These are phyloP conservation scores for Fusarium floridanum DNA, from an alignment of 2,329 filamentous ascomycete species.

Conservation along the genomic window DNA sequence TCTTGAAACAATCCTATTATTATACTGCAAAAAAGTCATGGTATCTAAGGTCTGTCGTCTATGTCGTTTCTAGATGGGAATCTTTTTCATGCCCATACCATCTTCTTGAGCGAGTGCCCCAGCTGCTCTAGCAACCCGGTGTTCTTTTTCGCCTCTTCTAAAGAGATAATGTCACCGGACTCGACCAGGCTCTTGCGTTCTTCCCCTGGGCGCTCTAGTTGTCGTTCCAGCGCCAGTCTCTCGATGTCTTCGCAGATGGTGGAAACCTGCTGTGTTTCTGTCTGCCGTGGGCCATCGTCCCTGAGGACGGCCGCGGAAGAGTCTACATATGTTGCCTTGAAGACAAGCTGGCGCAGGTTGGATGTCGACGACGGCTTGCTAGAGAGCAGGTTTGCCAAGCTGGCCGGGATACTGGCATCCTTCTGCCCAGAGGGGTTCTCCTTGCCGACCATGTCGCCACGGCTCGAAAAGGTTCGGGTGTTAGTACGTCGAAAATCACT, in stretches of 20 bases:
- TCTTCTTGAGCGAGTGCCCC: constrained; percentile 90
- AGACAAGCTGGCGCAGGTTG: constrained; percentile 30
- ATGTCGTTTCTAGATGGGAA: constrained; percentile 25
- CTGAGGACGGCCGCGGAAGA: constrained; percentile 68
- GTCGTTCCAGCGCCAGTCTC: constrained; percentile 68
- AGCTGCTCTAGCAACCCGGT: constrained; percentile 89
- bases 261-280: constrained; percentile 68
- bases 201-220: constrained; percentile 57
- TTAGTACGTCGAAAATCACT: constrained; percentile 84
- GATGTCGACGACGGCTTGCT: constrained; percentile 46
- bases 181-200: constrained; percentile 64
- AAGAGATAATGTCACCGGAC: constrained; percentile 80
- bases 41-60: constrained; percentile 37
- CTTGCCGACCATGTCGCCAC: constrained; percentile 49
- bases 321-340: constrained; percentile 55
- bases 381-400: constrained; percentile 59
- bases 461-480: constrained; percentile 80
- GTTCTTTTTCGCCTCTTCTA: constrained; percentile 87
- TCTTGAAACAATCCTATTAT: constrained; percentile 26
- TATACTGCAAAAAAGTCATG: constrained; percentile 15
- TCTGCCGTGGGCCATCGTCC: constrained; percentile 57
- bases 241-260: constrained; percentile 83
- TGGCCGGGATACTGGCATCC: constrained; percentile 47
- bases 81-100: constrained; percentile 79
- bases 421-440: constrained; percentile 35